These are phyloP conservation scores for Kregervanrija pseudodelftensis DNA, from an alignment of 805 yeast genomes.

Conservation along the genomic window DNA sequence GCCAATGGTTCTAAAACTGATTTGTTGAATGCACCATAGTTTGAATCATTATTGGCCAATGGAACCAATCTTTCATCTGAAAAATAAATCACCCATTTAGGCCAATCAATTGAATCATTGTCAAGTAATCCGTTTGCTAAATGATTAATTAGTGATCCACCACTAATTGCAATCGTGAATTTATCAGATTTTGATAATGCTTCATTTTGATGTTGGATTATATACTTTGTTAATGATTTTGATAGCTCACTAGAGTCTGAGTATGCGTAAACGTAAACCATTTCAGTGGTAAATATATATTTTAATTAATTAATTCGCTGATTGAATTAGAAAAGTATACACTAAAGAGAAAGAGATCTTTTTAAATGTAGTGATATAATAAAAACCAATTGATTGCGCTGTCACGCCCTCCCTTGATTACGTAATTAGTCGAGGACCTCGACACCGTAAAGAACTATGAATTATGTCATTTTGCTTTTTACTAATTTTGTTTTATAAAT, in stretches of 20 bases:
- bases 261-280: conserved; percentile 39
- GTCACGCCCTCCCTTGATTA: neutral
- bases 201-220: conserved; percentile 54
- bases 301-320: too few species aligned
- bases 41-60: conserved; percentile 73
- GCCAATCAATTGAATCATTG: conserved; percentile 51
- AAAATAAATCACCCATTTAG: conserved; percentile 73
- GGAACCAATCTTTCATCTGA: conserved; percentile 91
- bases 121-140: conserved; percentile 60
- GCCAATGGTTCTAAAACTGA: conserved; percentile 48
- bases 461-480: neutral
- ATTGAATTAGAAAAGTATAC: too few species aligned
- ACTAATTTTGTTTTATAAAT: neutral
- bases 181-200: conserved; percentile 37
- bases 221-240: conserved; percentile 53
- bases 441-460: neutral
- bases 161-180: conserved; percentile 79
- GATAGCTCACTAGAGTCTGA: conserved; percentile 56
- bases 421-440: neutral
- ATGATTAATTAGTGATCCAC: conserved; percentile 83
- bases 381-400: too few species aligned
- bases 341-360: too few species aligned
- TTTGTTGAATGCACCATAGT: conserved; percentile 70
- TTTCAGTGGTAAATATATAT: conserved; percentile 1
- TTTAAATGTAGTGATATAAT: too few species aligned